Conservation (phyloP, 2,329 filamentous ascomycete genomes). For the Coniochaeta sp. region DNA sequence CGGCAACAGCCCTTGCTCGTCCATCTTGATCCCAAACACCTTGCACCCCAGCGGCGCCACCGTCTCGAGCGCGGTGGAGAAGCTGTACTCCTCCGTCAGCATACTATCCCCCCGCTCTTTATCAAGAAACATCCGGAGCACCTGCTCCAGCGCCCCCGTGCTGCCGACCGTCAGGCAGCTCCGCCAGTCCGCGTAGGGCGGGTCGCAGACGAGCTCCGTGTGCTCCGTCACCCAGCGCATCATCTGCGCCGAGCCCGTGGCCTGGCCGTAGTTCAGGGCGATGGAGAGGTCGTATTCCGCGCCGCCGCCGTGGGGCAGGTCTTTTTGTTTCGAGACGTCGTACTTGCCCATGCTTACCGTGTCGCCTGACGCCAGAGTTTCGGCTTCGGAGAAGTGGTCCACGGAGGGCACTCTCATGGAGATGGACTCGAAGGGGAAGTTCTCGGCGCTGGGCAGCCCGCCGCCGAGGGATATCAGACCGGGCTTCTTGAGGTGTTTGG, state of each 20-base stretch:
- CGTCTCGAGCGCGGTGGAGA: slow-evolving; percentile 63
- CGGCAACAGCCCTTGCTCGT: slow-evolving; percentile 47
- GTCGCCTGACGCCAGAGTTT: slow-evolving; percentile 53
- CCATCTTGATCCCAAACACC: slow-evolving; percentile 43
- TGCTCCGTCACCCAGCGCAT: slow-evolving; percentile 90
- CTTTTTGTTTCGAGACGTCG: slow-evolving; percentile 53
- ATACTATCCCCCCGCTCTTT: slow-evolving; percentile 65
- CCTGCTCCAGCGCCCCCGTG: slow-evolving; percentile 79
- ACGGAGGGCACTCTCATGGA: slow-evolving; percentile 64
- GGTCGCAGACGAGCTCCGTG: slow-evolving; percentile 81
- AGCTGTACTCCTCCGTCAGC: slow-evolving; percentile 86
- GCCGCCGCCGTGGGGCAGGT: slow-evolving; percentile 2
- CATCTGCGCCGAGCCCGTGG: slow-evolving; percentile 78
- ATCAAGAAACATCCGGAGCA: slow-evolving; percentile 73
- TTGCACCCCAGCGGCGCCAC: slow-evolving; percentile 45
- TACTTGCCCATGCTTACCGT: slow-evolving; percentile 71
- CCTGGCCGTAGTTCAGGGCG: slow-evolving; percentile 88
- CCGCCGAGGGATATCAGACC: slow-evolving; percentile 89
- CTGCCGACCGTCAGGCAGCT: slow-evolving; percentile 78
- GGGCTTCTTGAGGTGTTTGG: slow-evolving; percentile 69
- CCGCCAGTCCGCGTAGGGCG: slow-evolving; percentile 86
- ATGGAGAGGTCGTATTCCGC: slow-evolving; percentile 68
- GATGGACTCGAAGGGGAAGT: slow-evolving; percentile 85
- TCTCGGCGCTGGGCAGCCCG: slow-evolving; percentile 78
- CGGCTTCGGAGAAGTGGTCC: slow-evolving; percentile 64